These are phyloP conservation scores for Trichoderma erinaceum DNA, from an alignment of 495 filamentous ascomycete genomes.

Conservation along the genomic window DNA sequence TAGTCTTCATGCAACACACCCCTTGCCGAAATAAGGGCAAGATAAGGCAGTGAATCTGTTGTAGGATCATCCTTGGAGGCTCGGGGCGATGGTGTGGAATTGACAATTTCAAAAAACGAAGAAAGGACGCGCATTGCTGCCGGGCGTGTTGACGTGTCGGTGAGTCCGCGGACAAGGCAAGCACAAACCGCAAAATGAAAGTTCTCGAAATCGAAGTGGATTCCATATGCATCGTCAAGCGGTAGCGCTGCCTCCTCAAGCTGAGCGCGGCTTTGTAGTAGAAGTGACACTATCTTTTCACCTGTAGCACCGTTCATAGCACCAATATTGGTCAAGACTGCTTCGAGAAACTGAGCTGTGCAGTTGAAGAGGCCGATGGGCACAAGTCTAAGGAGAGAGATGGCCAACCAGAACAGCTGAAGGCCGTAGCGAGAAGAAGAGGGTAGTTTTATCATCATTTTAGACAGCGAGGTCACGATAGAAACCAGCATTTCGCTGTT, in stretches of 20 bases:
- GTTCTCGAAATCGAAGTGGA: conserved; percentile 55
- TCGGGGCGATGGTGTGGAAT: conserved; percentile 16
- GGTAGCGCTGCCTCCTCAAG: conserved; percentile 52
- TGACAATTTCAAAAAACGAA: conserved; percentile 52
- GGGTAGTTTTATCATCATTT: conserved; percentile 63
- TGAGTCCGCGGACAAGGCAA: conserved; percentile 54
- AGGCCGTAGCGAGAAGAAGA: conserved; percentile 56
- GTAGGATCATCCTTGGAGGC: conserved; percentile 25
- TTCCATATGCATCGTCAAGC: conserved; percentile 55
- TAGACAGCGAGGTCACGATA: conserved; percentile 56
- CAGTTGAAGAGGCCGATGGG: conserved; percentile 55
- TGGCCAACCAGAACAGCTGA: conserved; percentile 64
- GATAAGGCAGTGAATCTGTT: conserved; percentile 42
- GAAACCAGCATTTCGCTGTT: conserved; percentile 61
- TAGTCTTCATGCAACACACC: conserved; percentile 41
- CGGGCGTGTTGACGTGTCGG: conserved; percentile 50
- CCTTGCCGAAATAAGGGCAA: conserved; percentile 44
- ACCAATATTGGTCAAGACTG: conserved; percentile 53
- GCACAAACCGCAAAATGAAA: conserved; percentile 60
- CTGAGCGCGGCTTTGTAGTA: conserved; percentile 49
- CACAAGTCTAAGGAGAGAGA: conserved; percentile 57
- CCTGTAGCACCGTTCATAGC: conserved; percentile 49
- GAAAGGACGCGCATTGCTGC: conserved; percentile 50
- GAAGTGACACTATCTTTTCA: conserved; percentile 49
- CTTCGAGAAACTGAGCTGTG: conserved; percentile 55